Evolutionary conservation across 2,329 filamentous ascomycete genomes (phyloP), one percentile per base, ranked within the genome.

Genomic region (Ceratocystis harringtonii): DNA sequence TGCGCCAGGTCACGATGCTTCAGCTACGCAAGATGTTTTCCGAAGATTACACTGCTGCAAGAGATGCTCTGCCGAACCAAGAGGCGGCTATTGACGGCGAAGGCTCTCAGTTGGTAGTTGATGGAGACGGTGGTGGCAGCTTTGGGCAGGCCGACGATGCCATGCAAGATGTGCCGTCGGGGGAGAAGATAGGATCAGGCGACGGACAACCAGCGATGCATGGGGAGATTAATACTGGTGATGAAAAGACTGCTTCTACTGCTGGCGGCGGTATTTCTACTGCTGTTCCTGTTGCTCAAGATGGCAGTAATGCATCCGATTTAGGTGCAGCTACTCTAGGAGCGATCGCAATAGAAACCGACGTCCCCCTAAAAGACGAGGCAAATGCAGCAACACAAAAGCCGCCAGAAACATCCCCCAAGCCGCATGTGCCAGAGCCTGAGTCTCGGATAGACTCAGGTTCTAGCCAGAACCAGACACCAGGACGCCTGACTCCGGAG

Each of bases 11-110:
- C 68, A 95, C 94, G 12, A 90, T 92, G 67, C 81, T 96, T 68
- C 95, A 99, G 73, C 79, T 99, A 66, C 92, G 89, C 73, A 96
- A 95, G 73, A 89, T 99, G 73, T 99, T 99, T 72, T 84, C 92
- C 6, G 92, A 97, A 73, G 63, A 67, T 32, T 88, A 91, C 70
- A 90, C 92, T 69, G 89, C 92, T 68, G 91, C 90, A 2, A 87
- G 88, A 67, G 86, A 90, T 66, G 88, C 89, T 0, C 77, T 92
- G 17, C 80, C 81, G 4, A 84, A 87, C 5, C 83, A 83, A 12
- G 90, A 95, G 62, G 84, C 25, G 5, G 32, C 28, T 3, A 22
- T 8, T 36, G 57, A 61, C 28, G 30, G 25, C 28, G 57, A 61
- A 15, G 41, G 22, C 50, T 3, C 15, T 30, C n/a, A 45, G 19